Evolutionary conservation across 441 rosid species (phyloP), one percentile per base, ranked within the genome.

Genomic region (Arabidopsis lyrata): DNA sequence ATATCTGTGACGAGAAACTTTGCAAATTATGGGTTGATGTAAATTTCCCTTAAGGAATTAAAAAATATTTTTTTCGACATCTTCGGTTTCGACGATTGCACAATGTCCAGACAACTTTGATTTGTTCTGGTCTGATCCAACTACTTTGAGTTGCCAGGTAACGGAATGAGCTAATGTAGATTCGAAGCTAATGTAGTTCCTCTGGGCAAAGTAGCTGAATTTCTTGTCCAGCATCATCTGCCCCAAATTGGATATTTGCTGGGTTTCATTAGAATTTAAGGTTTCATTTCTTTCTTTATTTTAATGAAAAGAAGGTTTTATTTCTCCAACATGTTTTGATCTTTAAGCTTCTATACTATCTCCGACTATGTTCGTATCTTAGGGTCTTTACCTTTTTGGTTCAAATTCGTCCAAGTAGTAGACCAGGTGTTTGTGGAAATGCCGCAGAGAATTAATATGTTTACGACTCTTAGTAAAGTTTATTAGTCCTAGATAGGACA

Each of bases 401-500:
- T 55, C 10, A 5, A 45, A 0, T 32, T 55, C 14, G 5, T 18
- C 3, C 16, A 47, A 34, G 6, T 48, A 2, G 78, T 62, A 57
- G 66, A 56, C 13, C 0, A 76, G 62, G 49, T 56, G 80, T 76
- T 76, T 15, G 80, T 70, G 20, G 47, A 76, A 76, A 76, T 70
- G 71, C 76, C 76, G 3, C 67, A 31, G 0, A 15, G 67, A 69
- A 24, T n/a, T 9, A 16, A 9, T 29, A 27, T 68, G 44, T 62
- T 68, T n/a, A 49, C 8, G 12, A 2, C 32, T 42, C 29, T 67
- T 41, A n/a, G n/a, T n/a, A 14, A 50, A 66, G n/a, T 29, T 57
- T 68, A 6, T 20, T 16, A 34, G 59, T 66, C 24, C 18, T 36
- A 27, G 12, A 7, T 44, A 29, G 14, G 22, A 44, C 22, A 22